Percentiles rank a stretch among this genome's conserved stretches.
phyloP scores from a whole-genome alignment of 2,329 filamentous ascomycete genomes.

The Ceratocystis smalleyi region DNA sequence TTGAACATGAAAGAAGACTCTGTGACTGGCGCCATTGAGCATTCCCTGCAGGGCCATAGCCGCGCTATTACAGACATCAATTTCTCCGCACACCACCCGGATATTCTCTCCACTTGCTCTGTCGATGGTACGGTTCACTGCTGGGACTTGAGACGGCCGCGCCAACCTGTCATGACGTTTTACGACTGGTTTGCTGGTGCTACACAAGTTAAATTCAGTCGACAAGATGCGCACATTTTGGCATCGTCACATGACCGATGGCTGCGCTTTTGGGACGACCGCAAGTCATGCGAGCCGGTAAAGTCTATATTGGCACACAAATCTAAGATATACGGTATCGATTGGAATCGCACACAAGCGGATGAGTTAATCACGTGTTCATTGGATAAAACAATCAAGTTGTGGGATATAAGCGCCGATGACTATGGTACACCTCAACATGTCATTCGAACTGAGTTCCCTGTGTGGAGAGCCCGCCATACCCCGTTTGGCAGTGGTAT shows the following conservation, averaged over 20 bases:
- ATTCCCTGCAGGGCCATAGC: constrained; percentile 67
- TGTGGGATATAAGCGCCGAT: constrained; percentile 63
- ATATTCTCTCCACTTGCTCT: constrained; percentile 75
- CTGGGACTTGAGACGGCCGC: constrained; percentile 70
- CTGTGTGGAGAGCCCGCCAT: constrained; percentile 80
- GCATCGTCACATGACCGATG: constrained; percentile 83
- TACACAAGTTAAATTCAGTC: constrained; percentile 89
- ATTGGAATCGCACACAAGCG: constrained; percentile 71
- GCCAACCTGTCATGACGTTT: constrained; percentile 61
- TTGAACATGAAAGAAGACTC: constrained; percentile 65
- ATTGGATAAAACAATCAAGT: constrained; percentile 79
- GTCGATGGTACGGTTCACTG: constrained; percentile 87
- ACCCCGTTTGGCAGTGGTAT: constrained; percentile 79
- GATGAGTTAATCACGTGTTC: constrained; percentile 74
- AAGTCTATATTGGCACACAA: constrained; percentile 74
- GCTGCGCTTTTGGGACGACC: constrained; percentile 79
- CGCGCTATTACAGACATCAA: constrained; percentile 93
- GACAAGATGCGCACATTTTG: constrained; percentile 70
- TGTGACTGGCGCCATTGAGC: constrained; percentile 55
- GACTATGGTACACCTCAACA: constrained; percentile 47
- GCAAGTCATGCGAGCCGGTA: constrained; percentile 61
- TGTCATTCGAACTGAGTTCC: constrained; percentile 67
- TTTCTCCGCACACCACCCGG: constrained; percentile 83
- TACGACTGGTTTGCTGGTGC: constrained; percentile 89
- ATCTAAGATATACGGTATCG: constrained; percentile 88